These are phyloP conservation scores for Colletotrichum sp. DNA, from an alignment of 2,329 filamentous ascomycete genomes.

Conservation along the genomic window DNA sequence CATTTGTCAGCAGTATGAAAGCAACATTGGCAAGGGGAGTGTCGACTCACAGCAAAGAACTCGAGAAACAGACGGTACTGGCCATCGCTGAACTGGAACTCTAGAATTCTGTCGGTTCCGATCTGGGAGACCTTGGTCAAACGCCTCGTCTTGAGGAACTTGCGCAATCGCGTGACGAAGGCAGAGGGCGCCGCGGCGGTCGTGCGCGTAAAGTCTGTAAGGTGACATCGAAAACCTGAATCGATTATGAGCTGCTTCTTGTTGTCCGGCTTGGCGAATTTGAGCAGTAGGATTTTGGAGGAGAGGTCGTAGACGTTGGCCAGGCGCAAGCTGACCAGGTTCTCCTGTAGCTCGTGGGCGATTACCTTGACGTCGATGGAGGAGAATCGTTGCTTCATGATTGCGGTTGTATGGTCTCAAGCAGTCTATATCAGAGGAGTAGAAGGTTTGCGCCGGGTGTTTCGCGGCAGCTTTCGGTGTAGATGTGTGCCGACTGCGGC, in stretches of 20 bases:
- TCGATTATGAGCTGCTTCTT: slow-evolving; percentile 93
- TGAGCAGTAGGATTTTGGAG: slow-evolving; percentile 92
- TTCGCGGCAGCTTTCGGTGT: neutral
- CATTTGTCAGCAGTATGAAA: neutral
- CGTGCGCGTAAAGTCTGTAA: slow-evolving; percentile 88
- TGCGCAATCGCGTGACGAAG: slow-evolving; percentile 86
- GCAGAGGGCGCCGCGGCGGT: slow-evolving; percentile 83
- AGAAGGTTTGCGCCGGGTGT: neutral
- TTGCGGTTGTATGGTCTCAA: slow-evolving; percentile 22
- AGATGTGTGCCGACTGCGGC: neutral
- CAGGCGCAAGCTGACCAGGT: slow-evolving; percentile 79
- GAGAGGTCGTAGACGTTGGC: slow-evolving; percentile 97
- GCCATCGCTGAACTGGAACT: slow-evolving; percentile 92
- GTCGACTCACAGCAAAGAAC: slow-evolving; percentile 75
- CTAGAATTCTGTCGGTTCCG: slow-evolving; percentile 91
- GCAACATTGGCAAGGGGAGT: neutral
- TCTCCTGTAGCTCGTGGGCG: slow-evolving; percentile 85
- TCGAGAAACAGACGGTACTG: slow-evolving; percentile 87
- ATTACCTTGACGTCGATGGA: slow-evolving; percentile 88
- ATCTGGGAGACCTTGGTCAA: slow-evolving; percentile 84
- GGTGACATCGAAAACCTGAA: slow-evolving; percentile 93
- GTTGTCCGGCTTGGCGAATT: slow-evolving; percentile 88
- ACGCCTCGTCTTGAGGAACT: slow-evolving; percentile 84
- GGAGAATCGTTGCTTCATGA: slow-evolving; percentile 81
- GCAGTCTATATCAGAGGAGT: neutral